Percentiles rank a stretch among this genome's conserved stretches.
These are phyloP conservation scores for Albugo laibachii DNA, from an alignment of 352 stramenopile species.

Conservation along the genomic window DNA sequence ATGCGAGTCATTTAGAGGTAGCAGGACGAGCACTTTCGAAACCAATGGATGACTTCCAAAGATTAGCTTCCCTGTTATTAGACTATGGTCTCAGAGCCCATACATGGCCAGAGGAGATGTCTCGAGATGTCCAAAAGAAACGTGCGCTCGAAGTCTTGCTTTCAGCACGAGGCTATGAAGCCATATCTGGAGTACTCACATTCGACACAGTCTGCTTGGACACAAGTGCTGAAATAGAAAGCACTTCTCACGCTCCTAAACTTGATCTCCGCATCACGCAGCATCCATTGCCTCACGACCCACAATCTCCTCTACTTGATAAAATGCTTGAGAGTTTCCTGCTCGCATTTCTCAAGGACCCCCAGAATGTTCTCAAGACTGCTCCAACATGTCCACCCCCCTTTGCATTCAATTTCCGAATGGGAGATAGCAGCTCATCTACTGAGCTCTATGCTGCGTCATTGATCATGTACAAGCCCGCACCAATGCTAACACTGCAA, in stretches of 20 bases:
- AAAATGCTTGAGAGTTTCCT: conserved; percentile 59
- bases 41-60: conserved; percentile 50
- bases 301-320: conserved; percentile 20
- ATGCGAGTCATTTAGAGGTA: conserved; percentile 13
- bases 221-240: conserved; percentile 12
- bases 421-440: conserved; percentile 48
- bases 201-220: conserved; percentile 35
- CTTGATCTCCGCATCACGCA: conserved; percentile 17
- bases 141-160: conserved; percentile 55
- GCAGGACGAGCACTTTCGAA: conserved; percentile 13
- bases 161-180: conserved; percentile 46
- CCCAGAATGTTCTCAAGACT: conserved; percentile 20
- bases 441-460: conserved; percentile 60
- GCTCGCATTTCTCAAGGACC: conserved; percentile 29
- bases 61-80: conserved; percentile 43
- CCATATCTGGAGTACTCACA: conserved; percentile 48
- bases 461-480: conserved; percentile 65
- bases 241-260: too few species aligned
- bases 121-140: conserved; percentile 26
- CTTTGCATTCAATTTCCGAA: conserved; percentile 60
- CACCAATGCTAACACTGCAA: conserved; percentile 21
- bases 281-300: conserved; percentile 32
- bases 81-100: conserved; percentile 66
- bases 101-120: conserved; percentile 35
- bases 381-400: conserved; percentile 28